Evolutionary conservation across 192 early-diverging fungal genomes (phyloP), one percentile per base, ranked within the genome.

Genomic region (Umbelopsis ramanniana): DNA sequence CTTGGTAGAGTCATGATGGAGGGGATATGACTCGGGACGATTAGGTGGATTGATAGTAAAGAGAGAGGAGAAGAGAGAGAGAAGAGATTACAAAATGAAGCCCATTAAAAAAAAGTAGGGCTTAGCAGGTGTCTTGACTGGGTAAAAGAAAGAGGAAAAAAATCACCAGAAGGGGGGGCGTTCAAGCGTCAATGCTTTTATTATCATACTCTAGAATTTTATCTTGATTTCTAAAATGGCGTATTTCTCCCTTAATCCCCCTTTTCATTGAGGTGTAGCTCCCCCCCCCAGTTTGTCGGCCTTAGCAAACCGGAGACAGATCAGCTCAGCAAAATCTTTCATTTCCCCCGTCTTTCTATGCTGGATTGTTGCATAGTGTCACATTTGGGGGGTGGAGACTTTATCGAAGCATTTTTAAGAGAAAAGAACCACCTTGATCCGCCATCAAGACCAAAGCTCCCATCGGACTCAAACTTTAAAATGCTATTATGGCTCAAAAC

Each of bases 111-210:
- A 22, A 26, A 54, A 52, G 5, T 43, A 4, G 40, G 40, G 40
- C 40, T 43, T 43, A 43, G 40, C 40, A 29, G 29, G 29, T 29
- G 1, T 29, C 29, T 29, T 43, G 11, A 43, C 40, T 43, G 40
- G 40, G 40, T 43, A 54, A 26, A 22, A 54, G 53, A 54, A 54
- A 22, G 26, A 17, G 33, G 10, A 37, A 35, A 63, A 14, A n/a
- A 12, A 63, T 2, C 3, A 1, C 1, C 29, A 17, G 7, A 10
- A 8, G 8, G 15, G 33, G 57, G 35, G 57, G 57, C 57, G 55
- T 60, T 35, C 19, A 29, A 29, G 24, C 55, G 33, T 63, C 57
- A 63, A 63, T 63, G 57, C 57, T 63, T 63, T 63, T 63, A 63
- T 37, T 63, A 63, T 63, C 12, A 50, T 19, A 50, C n/a, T 50